Conservation (phyloP, 1,284 basidiomycete genomes). For the Ustilago crameri region DNA sequence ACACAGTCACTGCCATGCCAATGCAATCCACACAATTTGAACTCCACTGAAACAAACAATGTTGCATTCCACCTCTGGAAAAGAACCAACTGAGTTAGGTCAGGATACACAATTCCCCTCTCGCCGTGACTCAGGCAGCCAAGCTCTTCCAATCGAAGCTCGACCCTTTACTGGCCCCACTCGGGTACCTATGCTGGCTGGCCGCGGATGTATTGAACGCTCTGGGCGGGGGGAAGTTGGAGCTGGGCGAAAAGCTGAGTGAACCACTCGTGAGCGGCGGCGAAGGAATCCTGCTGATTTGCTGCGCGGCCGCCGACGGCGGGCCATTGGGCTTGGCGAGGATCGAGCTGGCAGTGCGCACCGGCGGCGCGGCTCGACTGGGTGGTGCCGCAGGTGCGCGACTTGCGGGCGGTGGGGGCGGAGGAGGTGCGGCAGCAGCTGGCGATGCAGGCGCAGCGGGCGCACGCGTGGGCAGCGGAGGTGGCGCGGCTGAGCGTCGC, state of each 20-base stretch:
- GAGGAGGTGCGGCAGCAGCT: conserved; percentile 64
- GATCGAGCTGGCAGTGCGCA: conserved; percentile 65
- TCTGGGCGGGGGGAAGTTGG: conserved; percentile 41
- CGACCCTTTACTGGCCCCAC: conserved; percentile 35
- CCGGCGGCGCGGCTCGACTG: conserved; percentile 78
- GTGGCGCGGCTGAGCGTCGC: conserved; percentile 86
- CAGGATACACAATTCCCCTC: not conserved
- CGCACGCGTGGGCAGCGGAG: conserved; percentile 74
- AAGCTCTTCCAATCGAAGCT: conserved; percentile 38
- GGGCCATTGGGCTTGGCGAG: conserved; percentile 28
- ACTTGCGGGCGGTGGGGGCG: not conserved
- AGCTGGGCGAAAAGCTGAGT: conserved; percentile 33
- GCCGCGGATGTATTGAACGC: conserved; percentile 41
- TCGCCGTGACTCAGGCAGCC: conserved; percentile 10
- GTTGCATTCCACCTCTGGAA: too few species aligned
- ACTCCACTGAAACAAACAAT: too few species aligned
- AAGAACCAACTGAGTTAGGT: too few species aligned
- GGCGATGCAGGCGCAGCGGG: conserved; percentile 13
- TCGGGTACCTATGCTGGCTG: conserved; percentile 40
- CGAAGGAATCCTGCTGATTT: conserved; percentile 28
- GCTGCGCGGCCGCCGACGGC: not conserved
- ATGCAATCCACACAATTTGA: too few species aligned
- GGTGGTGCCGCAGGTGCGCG: conserved; percentile 73
- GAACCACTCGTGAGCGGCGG: conserved; percentile 40
- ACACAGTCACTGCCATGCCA: too few species aligned